These are phyloP conservation scores for Erodium trifolium DNA, from an alignment of 441 rosid genomes.

Conservation along the genomic window DNA sequence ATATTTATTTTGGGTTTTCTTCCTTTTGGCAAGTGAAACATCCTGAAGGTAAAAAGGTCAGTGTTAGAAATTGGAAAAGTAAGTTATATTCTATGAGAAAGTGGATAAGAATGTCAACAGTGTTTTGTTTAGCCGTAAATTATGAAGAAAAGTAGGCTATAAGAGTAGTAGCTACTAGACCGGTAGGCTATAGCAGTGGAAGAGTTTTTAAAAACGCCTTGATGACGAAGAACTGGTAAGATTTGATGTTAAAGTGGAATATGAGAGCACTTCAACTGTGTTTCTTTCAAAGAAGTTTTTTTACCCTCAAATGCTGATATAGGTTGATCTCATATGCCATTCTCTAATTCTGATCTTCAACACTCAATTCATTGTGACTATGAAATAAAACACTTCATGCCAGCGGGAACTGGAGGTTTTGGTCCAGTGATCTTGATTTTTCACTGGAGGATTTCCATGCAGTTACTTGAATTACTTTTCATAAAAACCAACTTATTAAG, in stretches of 20 bases:
- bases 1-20: neutral
- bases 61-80: neutral
- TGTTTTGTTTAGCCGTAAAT: neutral
- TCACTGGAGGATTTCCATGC: neutral
- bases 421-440: neutral
- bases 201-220: neutral
- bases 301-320: neutral
- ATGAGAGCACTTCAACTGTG: neutral
- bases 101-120: neutral
- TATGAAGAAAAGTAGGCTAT: neutral
- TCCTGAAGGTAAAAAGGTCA: neutral
- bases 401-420: neutral
- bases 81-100: neutral
- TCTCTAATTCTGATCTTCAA: neutral
- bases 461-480: no score
- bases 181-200: neutral
- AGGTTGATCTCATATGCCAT: neutral
- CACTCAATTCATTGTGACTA: neutral
- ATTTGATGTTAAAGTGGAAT: no score
- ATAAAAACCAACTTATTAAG: neutral
- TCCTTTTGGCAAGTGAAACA: neutral
- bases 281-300: neutral
- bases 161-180: neutral
- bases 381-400: neutral
- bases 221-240: neutral